These are phyloP conservation scores for Microdochium paspali DNA, from an alignment of 2,329 filamentous ascomycete genomes.

Conservation along the genomic window DNA sequence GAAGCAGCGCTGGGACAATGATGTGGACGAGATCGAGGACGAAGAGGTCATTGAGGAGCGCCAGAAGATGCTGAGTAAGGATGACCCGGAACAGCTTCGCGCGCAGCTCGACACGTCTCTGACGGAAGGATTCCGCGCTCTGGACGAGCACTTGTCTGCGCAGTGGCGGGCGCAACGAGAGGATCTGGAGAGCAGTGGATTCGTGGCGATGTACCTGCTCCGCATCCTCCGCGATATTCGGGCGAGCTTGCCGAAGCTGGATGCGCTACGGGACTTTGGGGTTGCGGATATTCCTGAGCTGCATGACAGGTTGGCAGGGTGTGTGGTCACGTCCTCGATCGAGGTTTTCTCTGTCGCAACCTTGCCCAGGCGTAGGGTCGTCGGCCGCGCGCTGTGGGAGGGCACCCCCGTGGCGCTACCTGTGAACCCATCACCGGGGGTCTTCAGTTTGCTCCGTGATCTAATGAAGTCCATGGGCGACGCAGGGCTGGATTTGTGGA, in stretches of 20 bases:
- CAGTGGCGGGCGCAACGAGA: conserved; percentile 39
- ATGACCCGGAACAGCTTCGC: conserved; percentile 59
- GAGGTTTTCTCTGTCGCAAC: conserved; percentile 32
- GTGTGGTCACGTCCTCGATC: conserved; percentile 40
- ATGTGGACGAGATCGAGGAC: conserved; percentile 64
- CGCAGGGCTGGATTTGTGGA: conserved; percentile 75
- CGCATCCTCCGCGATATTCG: conserved; percentile 69
- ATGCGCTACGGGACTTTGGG: conserved; percentile 45
- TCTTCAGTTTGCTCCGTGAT: conserved; percentile 62
- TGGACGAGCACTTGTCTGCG: conserved; percentile 44
- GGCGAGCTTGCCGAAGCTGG: conserved; percentile 48
- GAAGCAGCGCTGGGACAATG: conserved; percentile 66
- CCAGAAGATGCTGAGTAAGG: conserved; percentile 58
- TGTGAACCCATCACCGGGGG: conserved; percentile 64
- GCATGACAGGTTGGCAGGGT: conserved; percentile 49
- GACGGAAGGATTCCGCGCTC: conserved; percentile 42
- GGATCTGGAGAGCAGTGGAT: conserved; percentile 36
- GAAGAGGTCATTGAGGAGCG: conserved; percentile 60
- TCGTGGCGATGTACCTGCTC: conserved; percentile 56
- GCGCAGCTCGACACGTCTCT: conserved; percentile 49
- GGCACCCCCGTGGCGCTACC: conserved; percentile 60
- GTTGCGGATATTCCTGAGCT: conserved; percentile 52
- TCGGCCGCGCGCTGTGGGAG: conserved; percentile 69
- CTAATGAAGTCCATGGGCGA: conserved; percentile 59
- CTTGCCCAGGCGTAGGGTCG: conserved; percentile 37